Evolutionary conservation across 257 asterid species (phyloP).

Genomic region (Solanum paucissectum): DNA sequence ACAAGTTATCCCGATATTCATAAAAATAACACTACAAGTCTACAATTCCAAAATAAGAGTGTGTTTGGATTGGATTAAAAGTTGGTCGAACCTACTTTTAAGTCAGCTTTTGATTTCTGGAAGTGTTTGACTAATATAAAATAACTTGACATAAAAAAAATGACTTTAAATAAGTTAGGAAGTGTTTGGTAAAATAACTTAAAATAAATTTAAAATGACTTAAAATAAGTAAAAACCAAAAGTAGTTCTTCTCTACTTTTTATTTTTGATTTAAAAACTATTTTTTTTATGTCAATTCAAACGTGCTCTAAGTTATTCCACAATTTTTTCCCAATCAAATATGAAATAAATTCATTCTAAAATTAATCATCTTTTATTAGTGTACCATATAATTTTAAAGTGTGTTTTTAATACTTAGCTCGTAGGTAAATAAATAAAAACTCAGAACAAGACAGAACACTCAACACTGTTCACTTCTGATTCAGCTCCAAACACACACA

Average conservation of each 20-base stretch:
- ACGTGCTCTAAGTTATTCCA: not conserved
- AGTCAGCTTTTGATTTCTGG: rapidly evolving
- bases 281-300: no score
- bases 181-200: no score
- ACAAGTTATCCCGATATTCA: no score
- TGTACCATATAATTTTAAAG: not conserved
- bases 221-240: no score
- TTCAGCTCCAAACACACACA: not conserved
- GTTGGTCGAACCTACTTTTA: rapidly evolving
- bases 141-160: no score
- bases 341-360: not conserved
- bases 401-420: not conserved
- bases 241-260: rapidly evolving
- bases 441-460: not conserved
- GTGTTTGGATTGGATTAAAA: no score
- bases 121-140: no score
- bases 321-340: not conserved
- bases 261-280: no score
- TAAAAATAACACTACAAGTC: no score
- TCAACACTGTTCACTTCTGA: not conserved
- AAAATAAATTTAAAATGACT: no score
- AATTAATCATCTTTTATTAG: not conserved
- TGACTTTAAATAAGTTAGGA: no score
- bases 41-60: no score
- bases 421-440: not conserved